phyloP scores from a whole-genome alignment of 177 flowering plant species.

The Vitis hybrid region DNA sequence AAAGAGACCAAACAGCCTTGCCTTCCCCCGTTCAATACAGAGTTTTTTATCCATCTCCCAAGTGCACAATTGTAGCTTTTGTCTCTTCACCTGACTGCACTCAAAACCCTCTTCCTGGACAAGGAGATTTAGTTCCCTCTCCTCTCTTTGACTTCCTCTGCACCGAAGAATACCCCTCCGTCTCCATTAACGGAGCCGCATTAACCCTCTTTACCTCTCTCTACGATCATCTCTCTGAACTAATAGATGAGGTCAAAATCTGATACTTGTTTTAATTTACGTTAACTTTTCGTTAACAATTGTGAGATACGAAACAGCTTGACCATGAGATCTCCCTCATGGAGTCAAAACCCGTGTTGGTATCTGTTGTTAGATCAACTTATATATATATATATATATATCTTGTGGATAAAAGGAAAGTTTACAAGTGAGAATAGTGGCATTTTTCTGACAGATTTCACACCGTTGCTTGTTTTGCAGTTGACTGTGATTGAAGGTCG shows the following conservation, averaged over 20 bases:
- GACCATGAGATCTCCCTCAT: neutral
- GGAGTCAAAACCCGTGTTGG: neutral
- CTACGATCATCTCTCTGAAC: slow-evolving; percentile 16
- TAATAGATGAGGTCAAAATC: slow-evolving; percentile 25
- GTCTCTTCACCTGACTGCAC: slow-evolving; percentile 12
- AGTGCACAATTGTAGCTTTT: slow-evolving; percentile 24
- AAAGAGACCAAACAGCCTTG: neutral
- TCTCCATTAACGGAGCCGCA: slow-evolving; percentile 30
- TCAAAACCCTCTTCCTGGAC: neutral
- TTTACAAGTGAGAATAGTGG: too few species aligned
- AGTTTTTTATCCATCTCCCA: neutral
- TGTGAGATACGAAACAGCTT: neutral
- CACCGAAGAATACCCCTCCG: slow-evolving; percentile 18
- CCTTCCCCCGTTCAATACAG: slow-evolving; percentile 10
- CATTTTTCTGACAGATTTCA: neutral
- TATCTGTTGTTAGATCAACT: too few species aligned
- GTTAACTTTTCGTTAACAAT: neutral
- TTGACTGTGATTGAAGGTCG: slow-evolving; percentile 9
- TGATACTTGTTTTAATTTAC: too few species aligned
- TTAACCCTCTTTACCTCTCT: slow-evolving; percentile 21
- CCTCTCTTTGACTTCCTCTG: slow-evolving; percentile 26
- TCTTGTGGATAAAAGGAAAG: too few species aligned
- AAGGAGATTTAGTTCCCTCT: slow-evolving; percentile 7
- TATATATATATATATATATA: too few species aligned
- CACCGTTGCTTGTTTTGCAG: neutral